Percentiles rank a stretch among this genome's conserved stretches.
Conservation (phyloP, 202 grass and related monocot genomes). For the Dendrocalamus latiflorus region DNA sequence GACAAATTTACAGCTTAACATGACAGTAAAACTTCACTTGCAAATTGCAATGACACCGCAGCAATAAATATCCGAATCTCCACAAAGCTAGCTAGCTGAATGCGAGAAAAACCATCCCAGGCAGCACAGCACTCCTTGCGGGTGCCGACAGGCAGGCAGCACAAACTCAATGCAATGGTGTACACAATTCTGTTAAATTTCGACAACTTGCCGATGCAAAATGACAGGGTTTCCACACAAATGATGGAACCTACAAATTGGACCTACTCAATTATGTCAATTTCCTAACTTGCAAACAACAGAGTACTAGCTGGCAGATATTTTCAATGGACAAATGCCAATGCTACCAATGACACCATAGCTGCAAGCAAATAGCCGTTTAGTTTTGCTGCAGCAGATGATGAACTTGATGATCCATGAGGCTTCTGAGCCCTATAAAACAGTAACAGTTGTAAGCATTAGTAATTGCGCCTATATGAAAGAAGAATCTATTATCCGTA, state of each 20-base stretch:
- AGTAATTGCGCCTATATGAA: neutral
- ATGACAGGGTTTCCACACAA: neutral
- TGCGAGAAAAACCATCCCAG: slow-evolving; percentile 1
- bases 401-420: slow-evolving; percentile 45
- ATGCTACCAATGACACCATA: slow-evolving; percentile 30
- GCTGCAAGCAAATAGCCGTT: slow-evolving; percentile 24
- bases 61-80: slow-evolving; percentile 20
- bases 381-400: neutral
- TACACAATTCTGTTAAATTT: slow-evolving; percentile 32
- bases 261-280: slow-evolving; percentile 20
- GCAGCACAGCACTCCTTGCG: slow-evolving; percentile 19
- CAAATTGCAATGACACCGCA: neutral
- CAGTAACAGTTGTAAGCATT: neutral
- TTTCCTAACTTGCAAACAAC: slow-evolving; percentile 15
- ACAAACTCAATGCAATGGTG: neutral
- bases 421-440: slow-evolving; percentile 65
- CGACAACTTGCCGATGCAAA: neutral
- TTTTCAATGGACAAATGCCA: slow-evolving; percentile 21
- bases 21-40: neutral
- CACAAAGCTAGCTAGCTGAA: neutral
- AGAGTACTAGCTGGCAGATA: neutral
- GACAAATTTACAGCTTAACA: neutral
- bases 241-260: slow-evolving; percentile 20
- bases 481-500: neutral
- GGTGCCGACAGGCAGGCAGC: neutral